A percentile compares a stretch with the other conserved stretches of the same genome.
Conservation (phyloP, 1,139 yeast species). For the Scheffersomyces segobiensis region DNA sequence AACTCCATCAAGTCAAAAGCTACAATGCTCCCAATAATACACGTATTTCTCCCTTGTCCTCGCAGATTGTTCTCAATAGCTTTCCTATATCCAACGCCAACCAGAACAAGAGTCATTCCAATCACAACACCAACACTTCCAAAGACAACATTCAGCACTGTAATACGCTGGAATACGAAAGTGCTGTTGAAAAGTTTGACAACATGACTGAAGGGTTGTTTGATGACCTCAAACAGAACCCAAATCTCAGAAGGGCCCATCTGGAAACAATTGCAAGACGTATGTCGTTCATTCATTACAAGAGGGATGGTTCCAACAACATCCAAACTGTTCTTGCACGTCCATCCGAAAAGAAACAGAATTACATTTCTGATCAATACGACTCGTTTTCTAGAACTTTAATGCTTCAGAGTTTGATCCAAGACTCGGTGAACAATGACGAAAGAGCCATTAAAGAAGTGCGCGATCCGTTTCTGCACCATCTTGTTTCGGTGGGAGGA, state of each 20-base stretch:
- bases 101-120: neutral
- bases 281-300: constrained; percentile 12
- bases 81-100: neutral
- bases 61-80: neutral
- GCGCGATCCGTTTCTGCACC: constrained; percentile 31
- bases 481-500: constrained; percentile 29
- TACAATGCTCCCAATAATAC: neutral
- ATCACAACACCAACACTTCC: neutral
- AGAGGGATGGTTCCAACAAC: constrained; percentile 3
- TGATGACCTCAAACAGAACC: neutral
- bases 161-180: constrained; percentile 15
- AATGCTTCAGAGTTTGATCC: constrained; percentile 26
- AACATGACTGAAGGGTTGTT: constrained; percentile 10
- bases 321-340: constrained; percentile 14
- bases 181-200: constrained; percentile 18
- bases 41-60: neutral
- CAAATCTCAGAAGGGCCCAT: constrained; percentile 1
- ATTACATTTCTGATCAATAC: constrained; percentile 17
- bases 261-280: constrained; percentile 2
- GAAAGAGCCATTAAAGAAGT: constrained; percentile 22
- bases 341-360: constrained; percentile 14
- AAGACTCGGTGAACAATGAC: constrained; percentile 12
- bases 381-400: constrained; percentile 31
- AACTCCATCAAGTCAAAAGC: neutral
- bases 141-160: neutral